Evolutionary conservation across 2,329 filamentous ascomycete species (phyloP), one percentile per base, ranked within the genome.

Genomic region (Teratosphaeria zuluensis): DNA sequence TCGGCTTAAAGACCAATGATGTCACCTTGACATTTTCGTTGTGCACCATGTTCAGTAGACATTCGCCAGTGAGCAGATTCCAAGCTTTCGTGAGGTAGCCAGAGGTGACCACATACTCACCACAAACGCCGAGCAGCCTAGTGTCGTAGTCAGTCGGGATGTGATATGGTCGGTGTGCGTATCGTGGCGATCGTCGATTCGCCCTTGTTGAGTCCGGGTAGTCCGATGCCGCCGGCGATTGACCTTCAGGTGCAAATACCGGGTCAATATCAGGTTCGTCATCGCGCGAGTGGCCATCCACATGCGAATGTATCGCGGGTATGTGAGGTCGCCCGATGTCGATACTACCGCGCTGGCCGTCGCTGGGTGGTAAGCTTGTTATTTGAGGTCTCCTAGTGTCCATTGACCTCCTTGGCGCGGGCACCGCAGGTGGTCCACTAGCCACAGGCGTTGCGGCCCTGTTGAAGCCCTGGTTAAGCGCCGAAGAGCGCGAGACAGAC

Each of bases 51-150:
- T 85, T 94, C 80, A 95, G 83, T 14, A 95, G 70, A 55, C 89
- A 80, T 65, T 95, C 89, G 2, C 92, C 92, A 57, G 90, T 90
- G 11, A 85, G 76, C 28, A 96, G 74, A 70, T 86, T 92, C 92
- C 94, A 99, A 0, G 92, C 89, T 61, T 90, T 84, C 1, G 92
- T 97, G 62, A 94, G 80, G 63, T 89, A 87, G 4, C 92, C 94
- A 16, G 88, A 90, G 0, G 92, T 92, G 70, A 90, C 96, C 7
- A 94, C 85, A 64, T 88, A 86, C 63, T 92, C 87, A 7, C 94
- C 94, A 70, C 90, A 96, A 2, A 95, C 85, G 62, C 94, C 92
- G 69, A 96, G 86, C 32, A 91, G 78, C 51, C 90, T 86, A 4
- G 90, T 89, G 63, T 97, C 94, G 65, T 95, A 94, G 66, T 90